phyloP scores from a whole-genome alignment of 2,329 filamentous ascomycete species.

The Scedosporium dehoogii region DNA sequence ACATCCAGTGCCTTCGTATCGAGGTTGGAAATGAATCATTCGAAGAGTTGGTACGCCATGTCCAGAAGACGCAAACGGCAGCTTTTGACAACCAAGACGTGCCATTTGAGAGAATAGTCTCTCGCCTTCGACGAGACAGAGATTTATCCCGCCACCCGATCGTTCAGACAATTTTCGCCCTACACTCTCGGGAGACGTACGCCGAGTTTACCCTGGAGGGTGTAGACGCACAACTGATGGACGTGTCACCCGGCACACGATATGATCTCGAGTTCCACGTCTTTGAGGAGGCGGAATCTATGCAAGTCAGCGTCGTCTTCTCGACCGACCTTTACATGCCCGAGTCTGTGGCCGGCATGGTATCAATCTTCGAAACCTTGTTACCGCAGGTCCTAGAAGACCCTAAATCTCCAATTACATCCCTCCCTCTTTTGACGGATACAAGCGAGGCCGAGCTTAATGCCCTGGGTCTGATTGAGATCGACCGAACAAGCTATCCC shows the following conservation, averaged over 20 bases:
- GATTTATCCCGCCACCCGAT: slow-evolving; percentile 11
- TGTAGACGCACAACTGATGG: background rate
- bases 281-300: slow-evolving; percentile 31
- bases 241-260: background rate
- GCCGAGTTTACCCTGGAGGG: background rate
- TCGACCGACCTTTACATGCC: slow-evolving; percentile 30
- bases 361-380: too few species aligned
- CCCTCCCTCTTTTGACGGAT: too few species aligned
- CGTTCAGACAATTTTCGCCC: slow-evolving; percentile 12
- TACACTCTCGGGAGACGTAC: slow-evolving; percentile 15
- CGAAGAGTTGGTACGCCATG: slow-evolving; percentile 10
- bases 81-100: slow-evolving; percentile 15
- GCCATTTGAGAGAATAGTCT: slow-evolving; percentile 14
- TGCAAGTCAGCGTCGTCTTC: slow-evolving; percentile 43
- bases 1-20: slow-evolving; percentile 13
- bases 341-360: too few species aligned
- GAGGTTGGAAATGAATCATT: slow-evolving; percentile 11
- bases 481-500: too few species aligned
- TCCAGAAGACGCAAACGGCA: slow-evolving; percentile 7
- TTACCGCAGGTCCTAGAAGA: too few species aligned
- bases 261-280: slow-evolving; percentile 25
- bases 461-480: too few species aligned
- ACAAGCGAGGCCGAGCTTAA: too few species aligned
- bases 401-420: too few species aligned
- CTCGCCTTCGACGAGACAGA: slow-evolving; percentile 6